Conservation (phyloP, 768 basidiomycete species). For the Lactarius trivialis region DNA sequence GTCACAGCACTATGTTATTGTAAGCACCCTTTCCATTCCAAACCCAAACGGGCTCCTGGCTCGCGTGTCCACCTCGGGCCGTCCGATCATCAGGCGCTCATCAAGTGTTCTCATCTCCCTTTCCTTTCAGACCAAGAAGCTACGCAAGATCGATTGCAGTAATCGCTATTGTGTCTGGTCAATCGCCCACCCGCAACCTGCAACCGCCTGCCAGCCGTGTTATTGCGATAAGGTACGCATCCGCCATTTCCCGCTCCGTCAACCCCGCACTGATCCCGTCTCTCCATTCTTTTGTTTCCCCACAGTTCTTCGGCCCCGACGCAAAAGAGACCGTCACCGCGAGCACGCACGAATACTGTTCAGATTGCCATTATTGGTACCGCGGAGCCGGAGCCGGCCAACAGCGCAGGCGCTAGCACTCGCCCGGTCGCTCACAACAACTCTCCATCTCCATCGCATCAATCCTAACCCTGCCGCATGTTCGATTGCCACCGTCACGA, state of each 20-base stretch:
- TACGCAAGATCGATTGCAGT: constrained; percentile 51
- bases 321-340: constrained; percentile 51
- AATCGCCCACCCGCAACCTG: constrained; percentile 32
- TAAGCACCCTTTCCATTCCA: constrained; percentile 31
- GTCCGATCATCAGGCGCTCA: constrained; percentile 16
- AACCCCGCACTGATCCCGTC: constrained; percentile 9
- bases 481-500: not conserved
- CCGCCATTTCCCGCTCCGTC: constrained; percentile 6
- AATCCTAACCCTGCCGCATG: not conserved
- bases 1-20: constrained; percentile 61
- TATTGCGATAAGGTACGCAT: constrained; percentile 37
- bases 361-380: constrained; percentile 30
- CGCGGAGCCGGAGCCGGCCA: constrained; percentile 21
- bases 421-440: not conserved
- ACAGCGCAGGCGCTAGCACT: constrained; percentile 20
- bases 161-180: constrained; percentile 40
- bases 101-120: not conserved
- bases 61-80: constrained; percentile 7
- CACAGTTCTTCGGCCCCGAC: constrained; percentile 73
- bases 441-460: not conserved
- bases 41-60: constrained; percentile 8
- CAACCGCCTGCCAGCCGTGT: constrained; percentile 33
- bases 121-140: constrained; percentile 39
- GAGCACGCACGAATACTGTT: constrained; percentile 39
- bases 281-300: constrained; percentile 8